Base-by-base conservation (phyloP, 1,284 basidiomycete species). In the Rhodotorula sp. region DNA sequence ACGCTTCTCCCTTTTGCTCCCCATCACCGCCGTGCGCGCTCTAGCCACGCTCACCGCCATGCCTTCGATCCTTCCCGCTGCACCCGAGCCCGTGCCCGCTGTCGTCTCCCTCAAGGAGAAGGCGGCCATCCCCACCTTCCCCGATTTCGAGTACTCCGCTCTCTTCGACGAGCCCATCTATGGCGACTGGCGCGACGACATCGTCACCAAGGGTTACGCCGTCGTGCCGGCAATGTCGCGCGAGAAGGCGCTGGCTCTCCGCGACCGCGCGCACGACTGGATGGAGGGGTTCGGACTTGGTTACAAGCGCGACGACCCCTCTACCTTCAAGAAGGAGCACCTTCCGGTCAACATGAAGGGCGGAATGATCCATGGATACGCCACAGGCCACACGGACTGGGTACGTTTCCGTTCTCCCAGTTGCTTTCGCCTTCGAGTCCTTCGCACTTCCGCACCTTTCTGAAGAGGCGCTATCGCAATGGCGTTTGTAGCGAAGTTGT, bases 141-240 rank as follows among this genome's bases (percentile, higher is more conserved):
- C 58, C 10, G n/a, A n/a, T 21, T 60, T 60, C 58, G 58, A 60
- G 44, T 60, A 48, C 29, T 41, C 41, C 39, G 8, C 7, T 17
- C 46, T 60, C 29, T 60, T 34, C 58, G 44, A 60, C 44, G 44
- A 46, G 58, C 13, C 44, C 58, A 32, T 46, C n/a, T 60, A 67
- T 32, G 75, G 75, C 37, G 79, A 79, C 62, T 79, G 76, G 70
- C 72, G 79, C 53, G 77, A 79, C 63, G 78, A 79, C 27, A 70
- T 80, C 25, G 71, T 56, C 29, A 64, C 55, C 12, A 64, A 80
- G 29, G 80, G 79, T 22, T 70, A 73, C 21, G 77, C 81, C 22
- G 75, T 81, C 54, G 76, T 78, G 41, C 73, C 66, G 15, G 79
- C 75, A 22, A 68, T 81, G 32, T 69, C 79, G 1, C 53, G 46